Base-by-base conservation (phyloP, 1,284 basidiomycete species). In the Somion occarium region DNA sequence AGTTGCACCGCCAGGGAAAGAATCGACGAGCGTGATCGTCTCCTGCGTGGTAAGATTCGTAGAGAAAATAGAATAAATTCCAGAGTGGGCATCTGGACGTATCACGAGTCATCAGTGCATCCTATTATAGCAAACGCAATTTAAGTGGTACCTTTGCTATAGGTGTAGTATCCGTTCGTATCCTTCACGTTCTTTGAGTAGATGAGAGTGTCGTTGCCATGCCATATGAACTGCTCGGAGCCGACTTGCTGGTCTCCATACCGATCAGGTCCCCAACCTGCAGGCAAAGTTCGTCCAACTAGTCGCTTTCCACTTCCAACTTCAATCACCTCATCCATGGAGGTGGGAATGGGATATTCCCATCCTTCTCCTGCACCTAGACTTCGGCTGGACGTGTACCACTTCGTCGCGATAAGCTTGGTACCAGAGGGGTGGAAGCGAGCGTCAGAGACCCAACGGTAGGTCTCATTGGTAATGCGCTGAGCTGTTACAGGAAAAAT, bases 381-480 rank as follows among this genome's bases (percentile, higher is more conserved):
- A 44, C 80, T 82, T 11, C 85, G 77, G 3, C 52, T 59, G 7
- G 77, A 79, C 19, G 79, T 84, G 57, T 84, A 86, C 84, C 86
- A 86, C 61, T 88, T 88, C 7, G 84, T 85, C 5, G 85, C 82
- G 49, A 87, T 67, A n/a, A 88, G 62, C 54, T 72, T 80, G 13
- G 63, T 58, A 1, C 82, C 82, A 12, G 76, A 80, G 3, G 84
- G 81, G 59, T 88, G 82, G 70, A 85, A 87, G 39, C 82, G 79
- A 5, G 83, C 72, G 54, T 86, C 84, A 23, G 79, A 76, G 3
- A 87, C 73, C 75, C 75, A 85, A 59, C 83, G 75, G 56, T 79
- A 87, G 0, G 85, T 87, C 62, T 88, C 85, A 56, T 88, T 88
- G 2, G 85, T 86, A 46, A 88, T 73, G 18, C 82, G 79, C 44